Evolutionary conservation across 2,329 filamentous ascomycete species (phyloP).

Genomic region (Colletotrichum orchidophilum): DNA sequence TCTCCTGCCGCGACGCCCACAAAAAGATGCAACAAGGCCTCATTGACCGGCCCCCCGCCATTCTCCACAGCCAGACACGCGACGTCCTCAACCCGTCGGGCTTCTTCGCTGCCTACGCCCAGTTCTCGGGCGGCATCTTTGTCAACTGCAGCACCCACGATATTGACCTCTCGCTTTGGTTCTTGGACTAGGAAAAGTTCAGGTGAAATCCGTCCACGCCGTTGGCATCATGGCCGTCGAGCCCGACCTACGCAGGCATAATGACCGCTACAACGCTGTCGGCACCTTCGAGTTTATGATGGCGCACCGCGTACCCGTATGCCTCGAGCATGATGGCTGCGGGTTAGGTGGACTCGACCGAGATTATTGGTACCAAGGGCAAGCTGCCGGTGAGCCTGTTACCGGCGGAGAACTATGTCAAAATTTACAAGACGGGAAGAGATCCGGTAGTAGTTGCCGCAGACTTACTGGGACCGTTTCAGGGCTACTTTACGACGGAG

Average conservation of each 20-base stretch:
- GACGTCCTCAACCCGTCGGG: slow-evolving; percentile 72
- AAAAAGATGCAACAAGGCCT: slow-evolving; percentile 59
- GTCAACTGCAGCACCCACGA: slow-evolving; percentile 78
- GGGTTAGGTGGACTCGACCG: slow-evolving; percentile 73
- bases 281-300: slow-evolving; percentile 70
- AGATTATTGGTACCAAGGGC: slow-evolving; percentile 73
- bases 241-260: slow-evolving; percentile 44
- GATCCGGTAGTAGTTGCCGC: slow-evolving; percentile 67
- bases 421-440: slow-evolving; percentile 62
- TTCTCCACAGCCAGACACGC: slow-evolving; percentile 73
- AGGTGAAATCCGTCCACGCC: slow-evolving; percentile 43
- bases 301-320: slow-evolving; percentile 72
- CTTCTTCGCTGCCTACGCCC: slow-evolving; percentile 75
- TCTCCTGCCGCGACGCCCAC: slow-evolving; percentile 67
- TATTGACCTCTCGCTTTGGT: slow-evolving; percentile 55
- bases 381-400: slow-evolving; percentile 70
- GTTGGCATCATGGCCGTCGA: slow-evolving; percentile 45
- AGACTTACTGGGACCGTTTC: slow-evolving; percentile 71
- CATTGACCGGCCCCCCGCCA: slow-evolving; percentile 67
- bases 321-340: slow-evolving; percentile 73
- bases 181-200: slow-evolving; percentile 42
- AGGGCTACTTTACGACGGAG: slow-evolving; percentile 71
- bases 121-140: slow-evolving; percentile 74
- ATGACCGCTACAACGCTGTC: slow-evolving; percentile 44
- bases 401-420: slow-evolving; percentile 63